These are phyloP conservation scores for Ogataea ganodermae DNA, from an alignment of 805 yeast genomes.

Conservation along the genomic window DNA sequence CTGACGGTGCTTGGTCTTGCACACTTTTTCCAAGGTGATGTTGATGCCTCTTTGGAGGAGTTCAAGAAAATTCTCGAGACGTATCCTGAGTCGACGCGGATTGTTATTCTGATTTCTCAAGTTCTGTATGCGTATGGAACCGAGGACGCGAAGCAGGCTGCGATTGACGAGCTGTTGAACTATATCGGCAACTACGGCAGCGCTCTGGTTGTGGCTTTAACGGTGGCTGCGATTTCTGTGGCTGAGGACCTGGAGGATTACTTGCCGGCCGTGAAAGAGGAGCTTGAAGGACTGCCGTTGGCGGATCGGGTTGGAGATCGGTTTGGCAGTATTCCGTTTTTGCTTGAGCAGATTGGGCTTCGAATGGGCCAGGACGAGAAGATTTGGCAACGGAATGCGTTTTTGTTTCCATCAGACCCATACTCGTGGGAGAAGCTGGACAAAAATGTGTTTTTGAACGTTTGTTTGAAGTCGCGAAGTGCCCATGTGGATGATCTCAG, in stretches of 20 bases:
- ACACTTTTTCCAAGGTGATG: constrained; percentile 60
- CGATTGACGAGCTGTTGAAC: constrained; percentile 76
- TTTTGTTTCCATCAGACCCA: constrained; percentile 71
- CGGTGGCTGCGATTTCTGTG: constrained; percentile 79
- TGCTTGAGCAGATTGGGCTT: constrained; percentile 53
- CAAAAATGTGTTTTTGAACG: constrained; percentile 53
- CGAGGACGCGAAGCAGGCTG: constrained; percentile 78
- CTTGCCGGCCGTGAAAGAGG: constrained; percentile 63
- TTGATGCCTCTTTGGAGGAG: constrained; percentile 65
- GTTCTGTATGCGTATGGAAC: constrained; percentile 76
- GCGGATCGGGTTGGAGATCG: constrained; percentile 48
- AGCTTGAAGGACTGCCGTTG: constrained; percentile 55
- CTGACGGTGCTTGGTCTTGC: constrained; percentile 73
- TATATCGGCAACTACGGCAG: constrained; percentile 66
- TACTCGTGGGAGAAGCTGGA: constrained; percentile 71
- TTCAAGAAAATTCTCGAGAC: constrained; percentile 62
- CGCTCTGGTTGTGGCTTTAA: constrained; percentile 64
- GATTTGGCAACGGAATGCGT: constrained; percentile 69
- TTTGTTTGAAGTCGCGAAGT: constrained; percentile 54
- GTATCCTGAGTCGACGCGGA: constrained; percentile 59
- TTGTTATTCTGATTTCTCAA: constrained; percentile 76
- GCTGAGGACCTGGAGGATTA: constrained; percentile 60
- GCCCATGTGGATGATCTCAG: constrained; percentile 55
- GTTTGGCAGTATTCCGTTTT: constrained; percentile 55
- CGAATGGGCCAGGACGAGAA: constrained; percentile 36